phyloP scores from a whole-genome alignment of 768 basidiomycete genomes.

The Podaxis mareebaensis region DNA sequence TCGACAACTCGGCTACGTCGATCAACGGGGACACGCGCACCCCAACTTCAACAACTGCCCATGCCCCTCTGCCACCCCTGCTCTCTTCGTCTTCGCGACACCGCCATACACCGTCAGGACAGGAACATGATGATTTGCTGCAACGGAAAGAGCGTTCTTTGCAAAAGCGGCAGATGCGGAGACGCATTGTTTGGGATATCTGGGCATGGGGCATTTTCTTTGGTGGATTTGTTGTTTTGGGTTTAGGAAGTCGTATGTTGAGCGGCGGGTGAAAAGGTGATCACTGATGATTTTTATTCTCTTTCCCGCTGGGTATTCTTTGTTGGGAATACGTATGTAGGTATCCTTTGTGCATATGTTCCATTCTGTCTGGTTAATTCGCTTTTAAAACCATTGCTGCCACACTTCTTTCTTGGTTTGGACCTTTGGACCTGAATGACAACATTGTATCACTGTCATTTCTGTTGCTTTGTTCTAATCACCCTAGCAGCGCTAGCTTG shows the following conservation, averaged over 20 bases:
- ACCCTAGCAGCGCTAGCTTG: background rate
- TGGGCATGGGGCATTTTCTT: slow-evolving; percentile 56
- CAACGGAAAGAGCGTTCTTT: slow-evolving; percentile 84
- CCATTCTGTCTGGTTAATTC: background rate
- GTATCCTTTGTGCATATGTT: background rate
- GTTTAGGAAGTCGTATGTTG: background rate
- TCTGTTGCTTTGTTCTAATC: background rate
- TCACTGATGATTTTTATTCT: background rate
- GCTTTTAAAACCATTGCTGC: background rate
- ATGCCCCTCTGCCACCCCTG: background rate
- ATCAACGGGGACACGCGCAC: background rate
- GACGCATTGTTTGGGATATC: slow-evolving; percentile 81
- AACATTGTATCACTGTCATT: background rate
- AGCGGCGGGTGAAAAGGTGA: background rate
- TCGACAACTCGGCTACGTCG: slow-evolving; percentile 30
- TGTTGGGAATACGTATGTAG: background rate
- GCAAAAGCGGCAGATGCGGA: slow-evolving; percentile 70
- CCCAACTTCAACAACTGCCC: background rate
- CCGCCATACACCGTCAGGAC: slow-evolving; percentile 24
- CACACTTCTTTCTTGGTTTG: background rate
- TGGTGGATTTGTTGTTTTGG: slow-evolving; percentile 7
- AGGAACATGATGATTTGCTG: slow-evolving; percentile 65
- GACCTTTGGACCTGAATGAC: background rate
- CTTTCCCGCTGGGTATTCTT: background rate
- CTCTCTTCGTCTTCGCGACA: slow-evolving; percentile 4